Evolutionary conservation across 805 yeast genomes (phyloP).

Genomic region (Monosporozyma unispora): DNA sequence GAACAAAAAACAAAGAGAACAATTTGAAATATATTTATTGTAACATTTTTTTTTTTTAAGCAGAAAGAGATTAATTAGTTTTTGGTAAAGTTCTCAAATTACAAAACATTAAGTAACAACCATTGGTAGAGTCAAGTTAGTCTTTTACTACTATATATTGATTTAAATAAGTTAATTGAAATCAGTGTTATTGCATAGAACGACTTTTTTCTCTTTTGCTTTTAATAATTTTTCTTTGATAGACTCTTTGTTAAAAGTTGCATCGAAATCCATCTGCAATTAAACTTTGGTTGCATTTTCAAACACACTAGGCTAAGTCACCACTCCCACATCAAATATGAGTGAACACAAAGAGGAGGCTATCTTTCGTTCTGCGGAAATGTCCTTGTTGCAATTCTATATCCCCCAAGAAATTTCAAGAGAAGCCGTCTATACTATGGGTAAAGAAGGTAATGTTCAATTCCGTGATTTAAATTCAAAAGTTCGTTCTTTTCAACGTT

Average conservation of each 20-base stretch:
- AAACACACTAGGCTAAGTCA: no score
- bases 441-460: conserved; percentile 78
- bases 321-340: no score
- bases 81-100: neutral
- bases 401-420: conserved; percentile 85
- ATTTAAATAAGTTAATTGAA: neutral
- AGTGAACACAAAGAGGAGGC: conserved; percentile 25
- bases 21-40: neutral
- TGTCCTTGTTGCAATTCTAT: conserved; percentile 87
- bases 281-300: no score
- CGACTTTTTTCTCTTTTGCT: neutral
- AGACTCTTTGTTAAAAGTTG: no score
- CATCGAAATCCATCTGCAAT: no score
- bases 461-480: conserved; percentile 80
- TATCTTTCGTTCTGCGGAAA: conserved; percentile 78
- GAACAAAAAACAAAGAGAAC: neutral
- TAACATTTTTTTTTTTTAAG: neutral
- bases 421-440: conserved; percentile 76
- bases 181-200: neutral
- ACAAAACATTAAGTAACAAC: neutral
- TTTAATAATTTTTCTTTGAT: neutral
- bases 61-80: neutral
- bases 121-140: neutral
- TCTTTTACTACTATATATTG: neutral
- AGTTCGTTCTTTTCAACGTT: conserved; percentile 78